Conservation (phyloP, 345 rosid species). For the Litchi chinensis region DNA sequence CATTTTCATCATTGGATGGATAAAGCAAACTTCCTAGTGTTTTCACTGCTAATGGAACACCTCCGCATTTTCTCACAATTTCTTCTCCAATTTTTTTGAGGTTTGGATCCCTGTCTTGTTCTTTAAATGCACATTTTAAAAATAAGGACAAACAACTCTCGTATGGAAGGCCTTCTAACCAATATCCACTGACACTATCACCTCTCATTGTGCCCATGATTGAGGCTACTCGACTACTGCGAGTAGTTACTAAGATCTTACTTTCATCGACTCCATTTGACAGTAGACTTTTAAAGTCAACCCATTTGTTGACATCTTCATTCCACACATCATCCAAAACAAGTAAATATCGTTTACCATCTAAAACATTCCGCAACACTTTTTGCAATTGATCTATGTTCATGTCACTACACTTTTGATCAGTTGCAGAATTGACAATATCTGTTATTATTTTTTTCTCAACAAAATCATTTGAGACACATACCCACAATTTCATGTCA, state of each 20-base stretch:
- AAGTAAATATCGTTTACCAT: conserved; percentile 10
- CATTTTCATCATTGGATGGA: not conserved
- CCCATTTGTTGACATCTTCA: not conserved
- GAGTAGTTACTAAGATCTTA: conserved; percentile 23
- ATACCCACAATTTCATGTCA: conserved; percentile 19
- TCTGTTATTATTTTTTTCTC: not conserved
- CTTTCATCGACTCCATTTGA: not conserved
- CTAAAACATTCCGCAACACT: not conserved
- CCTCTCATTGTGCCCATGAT: not conserved
- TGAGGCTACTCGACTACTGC: not conserved
- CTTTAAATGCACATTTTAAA: not conserved
- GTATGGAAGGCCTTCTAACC: not conserved
- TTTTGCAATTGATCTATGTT: conserved; percentile 15
- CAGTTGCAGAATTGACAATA: not conserved
- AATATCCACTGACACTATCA: not conserved
- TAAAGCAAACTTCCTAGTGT: conserved; percentile 9
- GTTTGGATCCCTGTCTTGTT: not conserved
- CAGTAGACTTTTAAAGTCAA: not conserved
- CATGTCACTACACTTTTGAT: not conserved
- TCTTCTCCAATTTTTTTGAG: not conserved
- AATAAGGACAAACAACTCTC: not conserved
- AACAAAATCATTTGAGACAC: conserved; percentile 12
- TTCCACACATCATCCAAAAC: conserved; percentile 24
- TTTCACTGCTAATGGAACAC: conserved; percentile 18
- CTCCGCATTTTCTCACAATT: conserved; percentile 2